phyloP scores from a whole-genome alignment of 108 stramenopile genomes.

The Cyclotella kingstonii region DNA sequence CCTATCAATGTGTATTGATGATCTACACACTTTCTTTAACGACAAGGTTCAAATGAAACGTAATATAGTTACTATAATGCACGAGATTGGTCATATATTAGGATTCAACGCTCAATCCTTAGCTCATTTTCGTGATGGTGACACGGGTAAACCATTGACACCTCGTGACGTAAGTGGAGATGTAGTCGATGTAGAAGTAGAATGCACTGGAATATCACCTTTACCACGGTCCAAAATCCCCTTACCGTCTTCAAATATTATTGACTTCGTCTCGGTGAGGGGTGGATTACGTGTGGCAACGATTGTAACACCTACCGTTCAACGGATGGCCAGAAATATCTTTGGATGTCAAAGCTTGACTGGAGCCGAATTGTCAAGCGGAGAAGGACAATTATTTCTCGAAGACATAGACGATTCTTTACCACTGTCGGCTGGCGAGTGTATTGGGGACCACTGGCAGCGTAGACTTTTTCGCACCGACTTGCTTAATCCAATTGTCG shows the following conservation, averaged over 20 bases:
- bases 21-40: slow-evolving; percentile 55
- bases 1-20: slow-evolving; percentile 67
- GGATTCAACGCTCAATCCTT: slow-evolving; percentile 76
- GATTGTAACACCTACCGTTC: slow-evolving; percentile 74
- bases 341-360: slow-evolving; percentile 73
- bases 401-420: slow-evolving; percentile 19
- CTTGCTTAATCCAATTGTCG: slow-evolving; percentile 78
- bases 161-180: slow-evolving; percentile 53
- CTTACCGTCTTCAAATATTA: slow-evolving; percentile 65
- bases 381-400: slow-evolving; percentile 26
- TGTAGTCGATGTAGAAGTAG: slow-evolving; percentile 50
- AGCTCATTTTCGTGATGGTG: slow-evolving; percentile 74
- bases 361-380: slow-evolving; percentile 79
- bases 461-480: slow-evolving; percentile 69
- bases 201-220: slow-evolving; percentile 48
- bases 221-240: slow-evolving; percentile 46
- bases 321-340: slow-evolving; percentile 74
- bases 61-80: slow-evolving; percentile 70
- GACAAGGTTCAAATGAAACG: slow-evolving; percentile 33
- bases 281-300: slow-evolving; percentile 79
- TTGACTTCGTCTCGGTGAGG: slow-evolving; percentile 60
- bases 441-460: slow-evolving; percentile 86
- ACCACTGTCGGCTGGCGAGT: slow-evolving; percentile 41
- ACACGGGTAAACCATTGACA: slow-evolving; percentile 70
- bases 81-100: slow-evolving; percentile 78